A percentile compares a stretch with the other conserved stretches of the same genome.
Evolutionary conservation across 139 green algal species (phyloP).

Genomic region (Haematococcus lacustris): DNA sequence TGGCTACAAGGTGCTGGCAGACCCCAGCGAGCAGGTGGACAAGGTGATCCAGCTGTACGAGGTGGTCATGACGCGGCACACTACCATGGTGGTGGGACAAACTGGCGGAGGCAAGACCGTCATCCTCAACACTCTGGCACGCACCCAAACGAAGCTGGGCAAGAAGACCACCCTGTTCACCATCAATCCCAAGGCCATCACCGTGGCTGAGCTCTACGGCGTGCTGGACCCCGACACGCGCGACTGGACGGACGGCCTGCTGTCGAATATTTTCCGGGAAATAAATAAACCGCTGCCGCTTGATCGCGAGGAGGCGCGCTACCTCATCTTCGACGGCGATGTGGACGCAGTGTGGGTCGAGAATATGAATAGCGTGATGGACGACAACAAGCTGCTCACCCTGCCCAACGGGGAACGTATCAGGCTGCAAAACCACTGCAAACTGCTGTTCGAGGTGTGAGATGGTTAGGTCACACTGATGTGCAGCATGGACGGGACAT

Average conservation of each 20-base stretch:
- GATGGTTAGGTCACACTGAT: no score
- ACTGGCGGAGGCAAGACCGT: conserved; percentile 82
- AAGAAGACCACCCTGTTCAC: conserved; percentile 66
- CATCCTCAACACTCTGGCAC: conserved; percentile 73
- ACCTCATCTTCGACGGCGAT: conserved; percentile 79
- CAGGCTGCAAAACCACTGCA: conserved; percentile 66
- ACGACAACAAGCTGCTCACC: conserved; percentile 84
- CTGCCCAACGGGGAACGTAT: conserved; percentile 83
- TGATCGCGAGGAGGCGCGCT: conserved; percentile 52
- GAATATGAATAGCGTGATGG: conserved; percentile 88
- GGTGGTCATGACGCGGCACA: conserved; percentile 78
- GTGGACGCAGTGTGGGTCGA: conserved; percentile 85
- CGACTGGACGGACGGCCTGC: conserved; percentile 80
- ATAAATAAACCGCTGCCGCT: conserved; percentile 60
- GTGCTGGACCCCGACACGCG: conserved; percentile 73
- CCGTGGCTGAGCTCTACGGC: conserved; percentile 66
- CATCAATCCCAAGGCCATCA: conserved; percentile 74
- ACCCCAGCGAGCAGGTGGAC: conserved; percentile 63
- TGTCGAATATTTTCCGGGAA: conserved; percentile 75
- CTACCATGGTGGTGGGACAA: conserved; percentile 81
- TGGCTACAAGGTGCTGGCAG: conserved; percentile 56
- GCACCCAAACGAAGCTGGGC: conserved; percentile 66
- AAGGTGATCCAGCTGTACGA: conserved; percentile 85
- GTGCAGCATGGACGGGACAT: no score
- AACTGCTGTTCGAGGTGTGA: conserved; percentile 78